These are phyloP conservation scores for Margaritispora aquatica DNA, from an alignment of 495 filamentous ascomycete species.

Conservation along the genomic window DNA sequence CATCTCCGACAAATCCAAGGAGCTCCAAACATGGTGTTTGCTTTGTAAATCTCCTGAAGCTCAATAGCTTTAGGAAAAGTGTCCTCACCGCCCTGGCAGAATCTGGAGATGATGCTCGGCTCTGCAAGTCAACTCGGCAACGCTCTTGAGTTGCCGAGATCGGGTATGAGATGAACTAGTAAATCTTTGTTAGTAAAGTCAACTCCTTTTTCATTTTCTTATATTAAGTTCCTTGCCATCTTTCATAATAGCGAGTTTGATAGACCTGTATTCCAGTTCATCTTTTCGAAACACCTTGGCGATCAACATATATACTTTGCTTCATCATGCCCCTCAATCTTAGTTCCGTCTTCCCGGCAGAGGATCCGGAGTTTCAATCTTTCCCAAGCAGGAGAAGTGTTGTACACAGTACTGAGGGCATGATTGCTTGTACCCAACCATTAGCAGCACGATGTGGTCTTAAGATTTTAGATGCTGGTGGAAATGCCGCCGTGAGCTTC, in stretches of 20 bases:
- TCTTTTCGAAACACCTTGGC: too few species aligned
- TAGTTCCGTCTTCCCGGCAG: slow-evolving; percentile 55
- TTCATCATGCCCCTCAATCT: slow-evolving; percentile 51
- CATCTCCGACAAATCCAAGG: slow-evolving; percentile 51
- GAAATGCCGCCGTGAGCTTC: slow-evolving; percentile 79
- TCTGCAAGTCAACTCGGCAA: neutral
- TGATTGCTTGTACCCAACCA: slow-evolving; percentile 87
- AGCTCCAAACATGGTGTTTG: slow-evolving; percentile 38
- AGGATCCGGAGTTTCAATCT: slow-evolving; percentile 52
- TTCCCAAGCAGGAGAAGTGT: slow-evolving; percentile 85
- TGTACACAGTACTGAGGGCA: slow-evolving; percentile 88
- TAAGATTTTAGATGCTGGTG: slow-evolving; percentile 73
- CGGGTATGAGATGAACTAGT: neutral
- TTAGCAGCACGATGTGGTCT: slow-evolving; percentile 86
- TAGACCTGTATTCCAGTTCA: too few species aligned
- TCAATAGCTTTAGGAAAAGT: neutral
- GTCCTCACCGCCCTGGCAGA: neutral
- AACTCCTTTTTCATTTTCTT: too few species aligned
- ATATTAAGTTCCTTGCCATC: too few species aligned
- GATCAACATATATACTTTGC: too few species aligned
- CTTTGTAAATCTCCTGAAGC: neutral
- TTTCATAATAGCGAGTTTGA: too few species aligned
- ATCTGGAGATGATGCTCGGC: neutral
- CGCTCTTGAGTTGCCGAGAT: neutral
- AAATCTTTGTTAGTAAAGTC: neutral